Evolutionary conservation across 108 stramenopile species (phyloP).

Genomic region (Nitzschia palea): DNA sequence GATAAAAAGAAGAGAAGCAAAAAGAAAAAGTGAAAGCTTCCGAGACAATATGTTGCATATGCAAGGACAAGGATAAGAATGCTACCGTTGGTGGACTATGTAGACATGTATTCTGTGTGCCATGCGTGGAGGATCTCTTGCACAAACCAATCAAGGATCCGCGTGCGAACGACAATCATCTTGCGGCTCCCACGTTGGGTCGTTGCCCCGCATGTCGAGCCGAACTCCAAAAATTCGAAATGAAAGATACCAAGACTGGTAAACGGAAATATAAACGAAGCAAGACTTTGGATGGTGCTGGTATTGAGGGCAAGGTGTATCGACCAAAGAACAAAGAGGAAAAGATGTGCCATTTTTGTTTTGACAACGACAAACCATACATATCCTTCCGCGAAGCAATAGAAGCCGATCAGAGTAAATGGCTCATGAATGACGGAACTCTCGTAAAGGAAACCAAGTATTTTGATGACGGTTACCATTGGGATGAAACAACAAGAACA

Average conservation of each 20-base stretch:
- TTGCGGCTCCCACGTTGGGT: conserved; percentile 21
- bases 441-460: conserved; percentile 10
- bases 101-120: conserved; percentile 13
- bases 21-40: neutral
- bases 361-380: conserved; percentile 17
- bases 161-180: conserved; percentile 13
- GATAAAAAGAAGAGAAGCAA: neutral
- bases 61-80: conserved; percentile 15
- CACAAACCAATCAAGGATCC: conserved; percentile 18
- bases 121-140: conserved; percentile 10
- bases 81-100: conserved; percentile 16
- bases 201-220: conserved; percentile 20
- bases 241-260: conserved; percentile 14
- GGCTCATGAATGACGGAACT: conserved; percentile 19
- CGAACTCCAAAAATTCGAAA: conserved; percentile 24
- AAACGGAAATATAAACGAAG: conserved; percentile 3
- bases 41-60: conserved; percentile 15
- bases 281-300: neutral
- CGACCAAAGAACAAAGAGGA: conserved; percentile 10
- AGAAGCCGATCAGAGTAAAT: conserved; percentile 16
- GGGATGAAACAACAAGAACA: conserved; percentile 9
- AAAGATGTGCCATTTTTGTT: conserved; percentile 10
- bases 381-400: conserved; percentile 19
- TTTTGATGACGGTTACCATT: conserved; percentile 20
- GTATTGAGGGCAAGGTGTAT: conserved; percentile 11